A percentile compares a stretch with the other conserved stretches of the same genome.
Evolutionary conservation across 495 filamentous ascomycete species (phyloP).

Genomic region (Neurospora africana): DNA sequence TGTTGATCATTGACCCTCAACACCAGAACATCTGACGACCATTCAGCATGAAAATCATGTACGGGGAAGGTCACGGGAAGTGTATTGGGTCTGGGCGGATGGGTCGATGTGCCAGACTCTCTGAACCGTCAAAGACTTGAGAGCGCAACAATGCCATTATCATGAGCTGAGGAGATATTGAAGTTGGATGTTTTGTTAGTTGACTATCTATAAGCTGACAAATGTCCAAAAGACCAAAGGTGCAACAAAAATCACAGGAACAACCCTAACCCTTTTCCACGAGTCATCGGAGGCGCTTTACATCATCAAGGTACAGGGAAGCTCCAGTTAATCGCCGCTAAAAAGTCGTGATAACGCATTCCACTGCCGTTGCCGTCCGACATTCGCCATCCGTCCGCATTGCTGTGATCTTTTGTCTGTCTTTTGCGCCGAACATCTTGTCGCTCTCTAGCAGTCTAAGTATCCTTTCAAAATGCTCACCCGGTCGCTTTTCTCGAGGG

Average conservation of each 20-base stretch:
- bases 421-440: background rate
- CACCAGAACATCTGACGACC: background rate
- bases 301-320: background rate
- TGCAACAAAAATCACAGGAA: background rate
- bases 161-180: background rate
- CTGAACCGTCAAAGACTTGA: background rate
- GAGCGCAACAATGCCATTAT: background rate
- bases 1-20: background rate
- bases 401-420: background rate
- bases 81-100: background rate
- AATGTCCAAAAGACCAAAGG: background rate
- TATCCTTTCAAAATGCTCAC: slow-evolving; percentile 13
- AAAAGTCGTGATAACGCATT: background rate
- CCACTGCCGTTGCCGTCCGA: slow-evolving; percentile 1
- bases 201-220: no score
- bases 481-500: slow-evolving; percentile 17
- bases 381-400: slow-evolving; percentile 1
- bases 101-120: background rate
- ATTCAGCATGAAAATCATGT: background rate
- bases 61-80: background rate
- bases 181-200: no score
- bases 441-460: background rate
- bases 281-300: background rate
- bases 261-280: background rate
- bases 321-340: background rate